Evolutionary conservation across 352 stramenopile genomes (phyloP), one percentile per base, ranked within the genome.

Genomic region (Globisporangium irregulare): DNA sequence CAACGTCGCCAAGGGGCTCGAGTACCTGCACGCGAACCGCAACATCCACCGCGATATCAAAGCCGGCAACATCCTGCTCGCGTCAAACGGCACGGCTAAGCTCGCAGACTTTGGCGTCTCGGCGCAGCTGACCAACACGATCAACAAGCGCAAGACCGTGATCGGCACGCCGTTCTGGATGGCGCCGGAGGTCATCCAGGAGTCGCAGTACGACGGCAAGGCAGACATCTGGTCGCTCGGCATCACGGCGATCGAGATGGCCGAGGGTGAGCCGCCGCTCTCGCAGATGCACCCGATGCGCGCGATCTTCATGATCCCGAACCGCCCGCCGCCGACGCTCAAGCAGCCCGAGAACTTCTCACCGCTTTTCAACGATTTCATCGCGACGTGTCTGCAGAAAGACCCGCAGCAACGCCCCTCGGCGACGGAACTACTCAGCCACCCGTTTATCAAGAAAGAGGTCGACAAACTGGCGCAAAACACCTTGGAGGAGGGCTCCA

Each of bases 151-250:
- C n/a, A 86, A 92, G 53, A 97, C 90, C 9, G 89, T 97, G 34
- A 91, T 96, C 48, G 91, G 91, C 27, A 97, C 91, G 20, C 91
- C 91, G 6, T 97, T 95, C 73, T 97, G 90, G 89, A 97, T 97
- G 91, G 90, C 91, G 24, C 90, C 90, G 5, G 90, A 97, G 66
- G 91, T 97, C 41, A 97, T 97, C 55, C 83, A 92, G 68, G 79
- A 97, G 78, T 83, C 90, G 22, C 74, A 88, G 59, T 95, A 96
- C 69, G 86, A 96, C 66, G 75, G 80, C 75, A 98, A 99, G 78
- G 97, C 97, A 18, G 98, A 99, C 80, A 99, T 99, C 72, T 99
- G 98, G 98, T 99, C 92, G 76, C 90, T 99, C 22, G 98, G 98
- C 15, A 99, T 99, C 76, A 99, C 98, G 7, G 97, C 96, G 15